A percentile compares a stretch with the other conserved stretches of the same genome.
These are phyloP conservation scores for Elongisporangium anandrum DNA, from an alignment of 352 stramenopile species.

Conservation along the genomic window DNA sequence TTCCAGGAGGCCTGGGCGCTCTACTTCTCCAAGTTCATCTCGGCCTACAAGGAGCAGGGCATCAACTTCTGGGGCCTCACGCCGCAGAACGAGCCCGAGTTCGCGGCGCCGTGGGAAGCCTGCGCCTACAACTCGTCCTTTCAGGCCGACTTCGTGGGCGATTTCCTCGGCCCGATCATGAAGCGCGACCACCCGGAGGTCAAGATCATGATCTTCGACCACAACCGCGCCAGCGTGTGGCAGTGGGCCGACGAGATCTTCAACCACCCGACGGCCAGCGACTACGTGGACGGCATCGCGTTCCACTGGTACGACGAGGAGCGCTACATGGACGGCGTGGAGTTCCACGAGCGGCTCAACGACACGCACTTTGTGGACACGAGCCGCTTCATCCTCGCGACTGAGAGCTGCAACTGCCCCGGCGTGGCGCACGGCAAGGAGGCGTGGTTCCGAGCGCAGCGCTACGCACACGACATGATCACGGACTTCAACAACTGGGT, in stretches of 20 bases:
- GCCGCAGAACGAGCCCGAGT: slow-evolving; percentile 90
- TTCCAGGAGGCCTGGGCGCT: slow-evolving; percentile 73
- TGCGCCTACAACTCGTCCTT: slow-evolving; percentile 49
- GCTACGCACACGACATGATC: slow-evolving; percentile 89
- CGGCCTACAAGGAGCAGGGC: slow-evolving; percentile 81
- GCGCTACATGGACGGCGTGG: slow-evolving; percentile 66
- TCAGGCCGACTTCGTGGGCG: slow-evolving; percentile 75
- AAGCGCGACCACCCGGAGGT: slow-evolving; percentile 82
- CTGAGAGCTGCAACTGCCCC: slow-evolving; percentile 76
- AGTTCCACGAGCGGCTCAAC: slow-evolving; percentile 68
- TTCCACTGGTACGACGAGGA: slow-evolving; percentile 88
- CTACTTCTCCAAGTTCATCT: slow-evolving; percentile 92
- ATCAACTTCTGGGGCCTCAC: slow-evolving; percentile 88
- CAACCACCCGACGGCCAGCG: slow-evolving; percentile 41
- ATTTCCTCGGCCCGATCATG: slow-evolving; percentile 83
- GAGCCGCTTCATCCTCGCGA: slow-evolving; percentile 58
- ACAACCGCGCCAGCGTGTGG: slow-evolving; percentile 79
- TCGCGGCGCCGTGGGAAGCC: slow-evolving; percentile 66
- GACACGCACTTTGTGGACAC: slow-evolving; percentile 67
- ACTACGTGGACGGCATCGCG: slow-evolving; percentile 88
- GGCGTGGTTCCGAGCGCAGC: slow-evolving; percentile 83
- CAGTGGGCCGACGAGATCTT: slow-evolving; percentile 76
- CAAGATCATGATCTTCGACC: slow-evolving; percentile 90
- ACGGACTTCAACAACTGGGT: slow-evolving; percentile 87
- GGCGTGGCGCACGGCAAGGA: slow-evolving; percentile 46